A percentile compares a stretch with the other conserved stretches of the same genome.
Conservation (phyloP, 192 early-diverging fungal genomes). For the Umbelopsis sp. region DNA sequence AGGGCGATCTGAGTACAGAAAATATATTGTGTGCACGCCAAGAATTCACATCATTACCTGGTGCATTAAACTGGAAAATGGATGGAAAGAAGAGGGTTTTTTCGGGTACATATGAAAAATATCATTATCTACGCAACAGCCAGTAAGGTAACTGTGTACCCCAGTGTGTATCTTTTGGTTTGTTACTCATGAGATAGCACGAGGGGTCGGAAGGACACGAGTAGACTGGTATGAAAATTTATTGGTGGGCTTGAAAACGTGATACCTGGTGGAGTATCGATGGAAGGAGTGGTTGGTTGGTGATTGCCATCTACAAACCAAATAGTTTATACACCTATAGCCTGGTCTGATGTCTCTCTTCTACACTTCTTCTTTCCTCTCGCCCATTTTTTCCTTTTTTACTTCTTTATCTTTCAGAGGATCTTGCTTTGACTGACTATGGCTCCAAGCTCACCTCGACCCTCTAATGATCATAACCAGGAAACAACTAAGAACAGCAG, state of each 20-base stretch:
- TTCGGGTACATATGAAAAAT: too few relatives aligned
- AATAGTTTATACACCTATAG: background rate
- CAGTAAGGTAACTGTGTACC: too few relatives aligned
- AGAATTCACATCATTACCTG: too few relatives aligned
- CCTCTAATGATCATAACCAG: background rate
- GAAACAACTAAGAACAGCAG: background rate
- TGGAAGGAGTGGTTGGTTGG: background rate
- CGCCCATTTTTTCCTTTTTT: background rate
- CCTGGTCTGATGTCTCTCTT: background rate
- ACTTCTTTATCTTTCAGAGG: background rate
- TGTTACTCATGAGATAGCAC: constrained; percentile 11
- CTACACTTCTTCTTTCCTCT: background rate
- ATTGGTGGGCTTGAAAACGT: constrained; percentile 6
- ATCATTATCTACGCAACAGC: too few relatives aligned
- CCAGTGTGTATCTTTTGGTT: too few relatives aligned
- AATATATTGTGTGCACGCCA: too few relatives aligned
- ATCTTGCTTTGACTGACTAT: background rate
- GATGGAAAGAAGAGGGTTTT: too few relatives aligned
- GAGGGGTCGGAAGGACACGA: constrained; percentile 14
- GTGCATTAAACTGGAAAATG: too few relatives aligned
- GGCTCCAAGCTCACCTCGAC: background rate
- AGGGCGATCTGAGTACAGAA: too few relatives aligned
- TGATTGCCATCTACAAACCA: background rate
- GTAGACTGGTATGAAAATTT: constrained; percentile 1
- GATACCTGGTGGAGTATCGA: background rate